Evolutionary conservation across 2,329 filamentous ascomycete genomes (phyloP), one percentile per base, ranked within the genome.

Genomic region (Fusarium sp.): DNA sequence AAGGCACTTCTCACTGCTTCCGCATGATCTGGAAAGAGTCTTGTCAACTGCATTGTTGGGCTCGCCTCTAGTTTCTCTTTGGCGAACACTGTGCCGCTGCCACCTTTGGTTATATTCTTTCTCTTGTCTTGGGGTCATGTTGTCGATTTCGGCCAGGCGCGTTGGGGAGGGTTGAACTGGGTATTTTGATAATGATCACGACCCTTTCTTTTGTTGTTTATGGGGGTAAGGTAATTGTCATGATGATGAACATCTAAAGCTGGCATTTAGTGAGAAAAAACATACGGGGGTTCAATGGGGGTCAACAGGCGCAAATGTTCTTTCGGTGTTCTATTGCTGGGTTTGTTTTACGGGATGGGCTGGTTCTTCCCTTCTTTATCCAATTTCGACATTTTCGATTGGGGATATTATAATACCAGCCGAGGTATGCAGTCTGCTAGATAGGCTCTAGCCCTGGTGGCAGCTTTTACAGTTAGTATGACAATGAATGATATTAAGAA

Each of bases 241-340:
- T 55, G 69, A 72, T 65, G 62, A 70, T 55, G 58, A 70, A 37
- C 30, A 66, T 67, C 62, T 72, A 50, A 50, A 63, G 70, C 59
- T 65, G 59, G 68, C 61, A 26, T 58, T 71, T 62, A 59, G 60
- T 54, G 26, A 44, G 18, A 23, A 61, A 52, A 60, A 54, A 52
- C 26, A 65, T 65, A 58, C 54, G 28, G 52, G 53, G 58, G 26
- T 41, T 59, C 39, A 58, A 41, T 14, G 55, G 42, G 19, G 59
- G 42, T 42, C 45, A 37, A 55, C 45, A 44, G 70, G 72, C 62
- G 72, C 53, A 64, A 52, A 31, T 30, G 48, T 51, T 57, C 45
- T 63, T 48, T 31, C 18, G 34, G 34, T 18, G 18, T 37, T 37
- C 18, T 67, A 56, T 42, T 37, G 41, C 34, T 42, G 49, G 48